These are phyloP conservation scores for Neobulgaria alba DNA, from an alignment of 2,329 filamentous ascomycete genomes.

Conservation along the genomic window DNA sequence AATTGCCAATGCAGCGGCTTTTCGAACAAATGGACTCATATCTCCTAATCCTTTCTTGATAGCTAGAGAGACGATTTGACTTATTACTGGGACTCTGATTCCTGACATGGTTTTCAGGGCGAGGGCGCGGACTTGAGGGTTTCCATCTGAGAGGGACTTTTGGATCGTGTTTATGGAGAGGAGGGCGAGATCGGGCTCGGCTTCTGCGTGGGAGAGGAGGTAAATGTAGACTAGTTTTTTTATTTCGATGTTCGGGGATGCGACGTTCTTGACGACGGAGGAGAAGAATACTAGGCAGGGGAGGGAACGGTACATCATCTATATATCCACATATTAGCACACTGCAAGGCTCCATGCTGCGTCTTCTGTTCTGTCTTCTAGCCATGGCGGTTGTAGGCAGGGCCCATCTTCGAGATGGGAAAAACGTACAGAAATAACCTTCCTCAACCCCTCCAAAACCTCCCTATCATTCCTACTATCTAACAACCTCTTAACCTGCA, in stretches of 20 bases:
- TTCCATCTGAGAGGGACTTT: constrained; percentile 88
- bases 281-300: constrained; percentile 91
- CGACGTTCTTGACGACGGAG: constrained; percentile 96
- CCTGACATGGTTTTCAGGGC: constrained; percentile 95
- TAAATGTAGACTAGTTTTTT: constrained; percentile 99
- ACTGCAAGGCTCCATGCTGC: too few species aligned
- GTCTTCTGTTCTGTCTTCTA: too few species aligned
- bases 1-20: constrained; percentile 85
- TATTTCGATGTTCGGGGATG: constrained; percentile 86
- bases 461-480: constrained; percentile 92
- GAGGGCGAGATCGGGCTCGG: constrained; percentile 89
- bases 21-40: constrained; percentile 90
- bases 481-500: constrained; percentile 87
- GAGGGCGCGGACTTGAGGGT: constrained; percentile 82
- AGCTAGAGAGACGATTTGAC: constrained; percentile 89
- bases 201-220: constrained; percentile 90
- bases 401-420: too few species aligned
- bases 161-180: constrained; percentile 98
- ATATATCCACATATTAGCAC: neutral
- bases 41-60: constrained; percentile 91
- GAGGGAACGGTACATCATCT: constrained; percentile 95
- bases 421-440: constrained; percentile 68
- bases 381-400: too few species aligned
- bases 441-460: constrained; percentile 81
- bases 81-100: constrained; percentile 94